Conservation (phyloP, 2,329 filamentous ascomycete species). For the Leptographium flavum region DNA sequence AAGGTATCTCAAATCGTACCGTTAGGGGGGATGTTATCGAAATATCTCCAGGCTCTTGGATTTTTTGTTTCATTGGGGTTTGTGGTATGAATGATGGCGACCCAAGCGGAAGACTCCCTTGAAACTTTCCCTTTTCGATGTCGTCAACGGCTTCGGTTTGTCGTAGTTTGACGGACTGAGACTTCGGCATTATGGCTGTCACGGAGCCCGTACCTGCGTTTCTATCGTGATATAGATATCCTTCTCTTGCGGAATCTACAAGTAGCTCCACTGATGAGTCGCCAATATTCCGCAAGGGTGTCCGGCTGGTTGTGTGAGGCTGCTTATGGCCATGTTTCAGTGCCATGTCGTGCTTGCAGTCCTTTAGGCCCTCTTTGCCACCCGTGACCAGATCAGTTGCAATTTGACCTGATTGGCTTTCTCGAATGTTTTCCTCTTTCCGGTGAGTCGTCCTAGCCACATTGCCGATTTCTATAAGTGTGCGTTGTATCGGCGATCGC, state of each 20-base stretch:
- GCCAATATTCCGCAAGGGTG: too few relatives aligned
- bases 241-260: too few relatives aligned
- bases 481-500: slow-evolving; percentile 16
- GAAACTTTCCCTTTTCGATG: neutral
- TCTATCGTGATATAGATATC: too few relatives aligned
- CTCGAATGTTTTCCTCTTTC: slow-evolving; percentile 3
- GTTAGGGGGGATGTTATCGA: neutral
- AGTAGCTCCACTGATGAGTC: too few relatives aligned
- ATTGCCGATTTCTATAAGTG: slow-evolving; percentile 21
- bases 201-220: neutral
- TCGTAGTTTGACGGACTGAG: neutral
- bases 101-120: too few relatives aligned
- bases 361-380: neutral
- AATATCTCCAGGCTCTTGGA: neutral
- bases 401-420: slow-evolving; percentile 5
- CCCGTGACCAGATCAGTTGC: neutral
- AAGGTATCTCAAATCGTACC: slow-evolving; percentile 26
- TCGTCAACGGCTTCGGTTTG: neutral
- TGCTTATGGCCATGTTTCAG: neutral
- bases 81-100: neutral
- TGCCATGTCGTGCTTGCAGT: neutral
- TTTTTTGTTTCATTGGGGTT: neutral
- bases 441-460: slow-evolving; percentile 3
- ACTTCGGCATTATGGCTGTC: neutral
- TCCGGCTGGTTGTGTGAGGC: neutral